Evolutionary conservation across 2,329 filamentous ascomycete genomes (phyloP), one percentile per base, ranked within the genome.

Genomic region (Nemania sp.): DNA sequence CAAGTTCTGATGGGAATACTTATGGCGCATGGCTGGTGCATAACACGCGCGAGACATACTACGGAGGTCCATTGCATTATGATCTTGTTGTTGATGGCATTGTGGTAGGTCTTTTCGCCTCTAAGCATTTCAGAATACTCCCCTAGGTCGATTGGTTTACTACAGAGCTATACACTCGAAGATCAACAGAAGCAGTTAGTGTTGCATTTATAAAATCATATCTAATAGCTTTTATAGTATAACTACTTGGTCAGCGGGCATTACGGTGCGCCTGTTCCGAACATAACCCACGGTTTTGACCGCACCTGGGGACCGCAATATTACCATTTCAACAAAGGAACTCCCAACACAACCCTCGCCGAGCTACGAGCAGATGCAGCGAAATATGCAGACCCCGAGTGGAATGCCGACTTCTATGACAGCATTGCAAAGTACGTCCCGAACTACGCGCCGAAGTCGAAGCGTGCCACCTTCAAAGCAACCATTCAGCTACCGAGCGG

Each of bases 81-180:
- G 89, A 91, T 73, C 79, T 91, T 2, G 85, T 85, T 0, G 88
- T 90, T 0, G 89, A 90, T 68, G 88, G 88, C 0, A 90, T 90
- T 58, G 83, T 76, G 27, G 66, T 68, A 57, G 52, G 66, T 53
- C 5, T 5, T 15, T 41, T 49, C 6, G 10, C 20, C 24, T 58
- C 18, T 49, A 4, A 27, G 1, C 41, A 8, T 27, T 8, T 47
- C 41, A 24, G 10, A 89, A 89, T 72, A 89, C 89, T 72, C 83
- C 13, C 6, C 29, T 5, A 38, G 10, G 45, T 29, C 47, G 11
- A 52, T 38, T 32, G 6, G 38, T 27, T 7, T 10, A 51, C 26
- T 29, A 32, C 6, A 45, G 3, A 13, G 15, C 8, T n/a, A 38
- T 13, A 24, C 26, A 22, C 26, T 29, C 51, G 0, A 45, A 11